phyloP scores from a whole-genome alignment of 371 early-diverging fungal species.

The Zychaea mexicana region DNA sequence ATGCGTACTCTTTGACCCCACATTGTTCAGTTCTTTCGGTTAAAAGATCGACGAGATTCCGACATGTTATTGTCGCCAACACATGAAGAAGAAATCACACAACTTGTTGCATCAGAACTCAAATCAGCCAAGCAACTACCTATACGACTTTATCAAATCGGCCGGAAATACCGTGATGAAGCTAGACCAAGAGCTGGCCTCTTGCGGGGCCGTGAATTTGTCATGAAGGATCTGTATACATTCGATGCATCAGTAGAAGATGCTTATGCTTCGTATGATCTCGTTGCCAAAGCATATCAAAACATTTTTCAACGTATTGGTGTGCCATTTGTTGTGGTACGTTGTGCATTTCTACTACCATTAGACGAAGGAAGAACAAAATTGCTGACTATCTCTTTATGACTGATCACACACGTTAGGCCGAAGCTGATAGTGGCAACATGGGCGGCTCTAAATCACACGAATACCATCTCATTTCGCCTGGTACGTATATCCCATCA shows the following conservation, averaged over 20 bases:
- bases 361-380: too few relatives aligned
- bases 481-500: slow-evolving; percentile 36
- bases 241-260: slow-evolving; percentile 75
- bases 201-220: slow-evolving; percentile 85
- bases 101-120: slow-evolving; percentile 68
- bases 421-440: slow-evolving; percentile 90
- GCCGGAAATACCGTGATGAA: slow-evolving; percentile 86
- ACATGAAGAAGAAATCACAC: slow-evolving; percentile 92
- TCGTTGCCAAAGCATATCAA: slow-evolving; percentile 73
- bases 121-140: slow-evolving; percentile 77
- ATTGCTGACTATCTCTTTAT: too few relatives aligned
- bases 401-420: slow-evolving; percentile 30
- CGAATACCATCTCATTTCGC: slow-evolving; percentile 83
- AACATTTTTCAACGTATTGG: slow-evolving; percentile 75
- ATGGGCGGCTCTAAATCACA: slow-evolving; percentile 90
- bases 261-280: slow-evolving; percentile 75
- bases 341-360: too few relatives aligned
- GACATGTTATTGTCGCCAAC: slow-evolving; percentile 85
- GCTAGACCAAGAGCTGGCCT: slow-evolving; percentile 82
- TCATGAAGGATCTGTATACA: slow-evolving; percentile 95
- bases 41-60: slow-evolving; percentile 78
- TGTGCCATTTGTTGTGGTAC: slow-evolving; percentile 75
- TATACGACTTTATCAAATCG: slow-evolving; percentile 88
- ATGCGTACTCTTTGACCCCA: background rate
- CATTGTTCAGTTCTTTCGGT: slow-evolving; percentile 63